Percentiles rank a stretch among this genome's conserved stretches.
phyloP scores from a whole-genome alignment of 108 stramenopile genomes.

The Cyclotella baltica region DNA sequence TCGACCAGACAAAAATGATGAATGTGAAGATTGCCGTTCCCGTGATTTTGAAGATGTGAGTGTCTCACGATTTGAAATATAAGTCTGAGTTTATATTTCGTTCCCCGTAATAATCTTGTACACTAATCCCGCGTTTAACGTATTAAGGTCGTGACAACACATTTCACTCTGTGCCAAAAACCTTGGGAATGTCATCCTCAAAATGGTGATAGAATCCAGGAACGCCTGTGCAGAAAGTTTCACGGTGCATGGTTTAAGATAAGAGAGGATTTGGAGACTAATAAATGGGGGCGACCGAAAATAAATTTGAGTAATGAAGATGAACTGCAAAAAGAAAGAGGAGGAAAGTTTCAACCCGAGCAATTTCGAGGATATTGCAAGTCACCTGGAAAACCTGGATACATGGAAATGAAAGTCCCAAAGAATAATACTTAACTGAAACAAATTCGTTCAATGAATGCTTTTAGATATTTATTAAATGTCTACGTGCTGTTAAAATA shows the following conservation, averaged over 20 bases:
- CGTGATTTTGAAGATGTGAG: slow-evolving; percentile 60
- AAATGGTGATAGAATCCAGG: slow-evolving; percentile 66
- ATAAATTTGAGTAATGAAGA: slow-evolving; percentile 27
- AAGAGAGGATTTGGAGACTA: slow-evolving; percentile 75
- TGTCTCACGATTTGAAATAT: neutral
- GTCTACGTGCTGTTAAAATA: too few relatives aligned
- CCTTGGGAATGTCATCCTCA: slow-evolving; percentile 91
- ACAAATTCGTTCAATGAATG: too few relatives aligned
- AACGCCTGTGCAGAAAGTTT: slow-evolving; percentile 80
- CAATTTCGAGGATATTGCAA: slow-evolving; percentile 85
- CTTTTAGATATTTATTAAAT: too few relatives aligned
- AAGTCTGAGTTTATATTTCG: neutral
- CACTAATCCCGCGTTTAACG: neutral
- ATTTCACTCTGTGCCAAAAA: slow-evolving; percentile 96
- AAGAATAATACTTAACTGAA: too few relatives aligned
- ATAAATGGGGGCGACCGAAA: slow-evolving; percentile 50
- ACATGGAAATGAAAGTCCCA: slow-evolving; percentile 42
- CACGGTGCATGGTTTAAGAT: slow-evolving; percentile 85
- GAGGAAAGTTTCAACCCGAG: slow-evolving; percentile 56
- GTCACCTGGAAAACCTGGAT: slow-evolving; percentile 61
- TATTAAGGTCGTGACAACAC: slow-evolving; percentile 66
- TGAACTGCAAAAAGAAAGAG: slow-evolving; percentile 48
- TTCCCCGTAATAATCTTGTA: too few relatives aligned
- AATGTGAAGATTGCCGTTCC: slow-evolving; percentile 84
- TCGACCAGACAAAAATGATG: slow-evolving; percentile 61